Evolutionary conservation across 2,329 filamentous ascomycete species (phyloP), one percentile per base, ranked within the genome.

Genomic region (Diplodia sapinea): DNA sequence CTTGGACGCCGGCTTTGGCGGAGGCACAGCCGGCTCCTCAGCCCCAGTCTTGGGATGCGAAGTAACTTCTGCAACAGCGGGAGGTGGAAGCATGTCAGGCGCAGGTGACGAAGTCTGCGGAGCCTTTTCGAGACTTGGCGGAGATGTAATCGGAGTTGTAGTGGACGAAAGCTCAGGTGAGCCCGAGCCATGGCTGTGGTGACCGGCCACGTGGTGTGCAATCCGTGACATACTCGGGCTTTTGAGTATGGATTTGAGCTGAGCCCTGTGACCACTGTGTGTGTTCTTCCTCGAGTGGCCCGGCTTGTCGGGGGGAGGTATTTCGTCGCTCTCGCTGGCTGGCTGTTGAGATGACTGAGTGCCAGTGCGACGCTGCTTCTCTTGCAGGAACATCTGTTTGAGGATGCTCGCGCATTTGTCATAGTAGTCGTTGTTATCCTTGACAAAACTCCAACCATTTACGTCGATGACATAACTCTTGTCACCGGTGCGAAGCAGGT

Each of bases 361-460:
- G 77, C 36, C 85, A 83, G 81, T 80, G 72, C 85, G 86, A 47
- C 87, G 86, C 64, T 88, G 80, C 74, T 89, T 92, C 78, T 97
- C 94, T 70, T 88, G 88, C 70, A 96, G 84, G 72, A 99, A 98
- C 76, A 96, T 92, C 7, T 95, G 90, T 75, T 89, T 92, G 63
- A 99, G 82, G 59, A 98, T 97, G 69, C 84, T 89, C 26, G 95
- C 89, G 72, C 91, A 95, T 74, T 93, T 92, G 74, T 98, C 92
- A 77, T 99, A 99, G 79, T 99, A 99, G 69, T 96, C 94, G 70
- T 97, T 94, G 74, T 99, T 99, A 78, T 99, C 96, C 78, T 99
- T 99, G 78, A 99, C 95, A 74, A 99, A 99, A 76, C 94, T 98
- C 96, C 96, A 99, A 13, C 95, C 95, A 78, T 99, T 99, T 73